phyloP scores from a whole-genome alignment of 345 rosid species.

The Gossypium stocksii region DNA sequence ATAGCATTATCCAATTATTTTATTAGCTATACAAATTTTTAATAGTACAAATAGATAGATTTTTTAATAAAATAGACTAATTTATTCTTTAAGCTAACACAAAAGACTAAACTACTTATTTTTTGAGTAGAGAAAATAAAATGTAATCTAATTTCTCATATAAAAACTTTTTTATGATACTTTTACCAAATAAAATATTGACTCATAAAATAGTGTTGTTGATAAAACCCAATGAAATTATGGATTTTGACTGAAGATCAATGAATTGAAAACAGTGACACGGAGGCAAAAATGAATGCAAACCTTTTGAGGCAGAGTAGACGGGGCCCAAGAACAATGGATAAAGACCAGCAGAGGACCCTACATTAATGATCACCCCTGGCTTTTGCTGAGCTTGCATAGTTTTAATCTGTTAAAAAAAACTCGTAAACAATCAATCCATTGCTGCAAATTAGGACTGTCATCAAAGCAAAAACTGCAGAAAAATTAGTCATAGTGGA shows the following conservation, averaged over 20 bases:
- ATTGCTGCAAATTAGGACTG: background rate
- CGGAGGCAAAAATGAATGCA: slow-evolving; percentile 3
- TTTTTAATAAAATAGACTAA: no score
- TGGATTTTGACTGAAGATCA: background rate
- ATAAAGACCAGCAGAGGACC: slow-evolving; percentile 82
- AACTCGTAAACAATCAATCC: background rate
- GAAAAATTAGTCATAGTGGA: background rate
- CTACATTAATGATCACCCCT: slow-evolving; percentile 86
- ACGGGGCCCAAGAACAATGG: slow-evolving; percentile 61
- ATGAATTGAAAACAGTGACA: background rate
- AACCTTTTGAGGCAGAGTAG: slow-evolving; percentile 81
- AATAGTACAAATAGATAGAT: no score
- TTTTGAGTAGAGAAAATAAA: no score
- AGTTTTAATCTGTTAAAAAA: slow-evolving; percentile 48
- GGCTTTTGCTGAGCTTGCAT: slow-evolving; percentile 71
- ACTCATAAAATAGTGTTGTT: no score
- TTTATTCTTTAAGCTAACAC: accelerated
- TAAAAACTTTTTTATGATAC: no score
- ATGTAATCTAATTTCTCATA: no score
- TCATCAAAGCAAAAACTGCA: background rate
- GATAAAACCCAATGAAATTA: background rate
- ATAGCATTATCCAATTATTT: no score
- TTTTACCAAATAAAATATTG: no score
- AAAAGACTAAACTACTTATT: accelerated
- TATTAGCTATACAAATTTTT: no score